Base-by-base conservation (phyloP, 495 filamentous ascomycete genomes). In the Amphirosellinia nigrospora region DNA sequence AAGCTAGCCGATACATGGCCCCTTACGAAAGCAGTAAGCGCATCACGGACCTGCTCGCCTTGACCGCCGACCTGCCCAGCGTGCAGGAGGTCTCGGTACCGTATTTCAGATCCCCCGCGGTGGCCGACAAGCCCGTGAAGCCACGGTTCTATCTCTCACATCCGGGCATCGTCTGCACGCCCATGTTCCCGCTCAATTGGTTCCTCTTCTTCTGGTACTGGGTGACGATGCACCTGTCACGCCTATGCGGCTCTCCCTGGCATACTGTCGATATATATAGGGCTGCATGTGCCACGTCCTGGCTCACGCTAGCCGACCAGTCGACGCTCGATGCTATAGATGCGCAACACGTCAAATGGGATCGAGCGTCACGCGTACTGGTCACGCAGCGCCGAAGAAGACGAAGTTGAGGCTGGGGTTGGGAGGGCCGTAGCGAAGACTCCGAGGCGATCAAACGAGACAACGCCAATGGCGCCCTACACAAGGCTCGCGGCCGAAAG, bases 391-490 rank as follows among this genome's bases (percentile, higher is more conserved):
- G 21, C 86, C 91, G 7, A 88, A 84, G 79, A 87, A 87, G 73
- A 93, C 93, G 93, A 95, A 77, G 87, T 94, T 2, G 90, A 92
- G 38, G 94, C 4, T 97, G 94, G 94, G 94, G 93, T 0, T 88
- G 88, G 83, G 89, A 91, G 41, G 94, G 94, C 32, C 82, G 79
- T 15, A 84, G 93, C 32, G 92, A 89, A 3, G 78, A 82, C 72
- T 74, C 73, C 34, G 74, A 79, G 61, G 78, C 82, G 41, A 74
- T 85, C 4, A 82, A 82, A 61, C 75, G 78, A 64, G 84, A 88
- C 74, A 78, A 75, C 6, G 70, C 66, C 2, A 60, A 32, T 15
- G 79, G 74, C 5, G 28, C 72, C 10, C 50, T 78, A 61, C 64
- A 72, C 10, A 82, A 85, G 64, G 69, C 65, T 21, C 81, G 82